Conservation (phyloP, 306 rosid species). For the Prunus mira region DNA sequence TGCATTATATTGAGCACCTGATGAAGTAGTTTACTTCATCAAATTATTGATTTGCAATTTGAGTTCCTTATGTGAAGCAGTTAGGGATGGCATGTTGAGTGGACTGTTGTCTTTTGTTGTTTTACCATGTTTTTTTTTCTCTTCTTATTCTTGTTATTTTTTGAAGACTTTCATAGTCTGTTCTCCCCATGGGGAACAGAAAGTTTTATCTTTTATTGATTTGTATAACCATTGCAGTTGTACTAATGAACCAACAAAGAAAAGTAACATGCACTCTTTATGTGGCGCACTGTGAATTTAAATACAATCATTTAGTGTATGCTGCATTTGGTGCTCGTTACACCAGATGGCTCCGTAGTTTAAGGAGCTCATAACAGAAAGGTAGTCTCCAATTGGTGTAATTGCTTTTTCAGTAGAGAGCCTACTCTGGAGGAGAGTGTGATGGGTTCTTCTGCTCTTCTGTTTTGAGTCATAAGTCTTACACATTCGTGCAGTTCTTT, state of each 20-base stretch:
- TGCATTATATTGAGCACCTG: neutral
- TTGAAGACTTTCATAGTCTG: neutral
- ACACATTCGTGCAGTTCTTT: neutral
- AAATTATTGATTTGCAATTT: neutral
- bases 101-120: neutral
- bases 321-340: no score
- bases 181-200: no score
- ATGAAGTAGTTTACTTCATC: no score
- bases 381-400: no score
- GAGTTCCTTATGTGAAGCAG: neutral
- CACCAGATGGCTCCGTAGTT: no score
- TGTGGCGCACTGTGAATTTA: neutral
- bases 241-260: neutral
- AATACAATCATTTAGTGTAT: neutral
- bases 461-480: neutral
- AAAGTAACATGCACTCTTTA: neutral
- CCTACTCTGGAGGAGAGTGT: no score
- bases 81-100: neutral
- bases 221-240: neutral
- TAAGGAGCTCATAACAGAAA: no score
- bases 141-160: neutral
- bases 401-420: no score
- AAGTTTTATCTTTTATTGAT: neutral
- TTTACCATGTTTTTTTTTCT: neutral
- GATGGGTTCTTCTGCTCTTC: no score